Conservation (phyloP, 2,329 filamentous ascomycete genomes). For the Trichophyton simii region DNA sequence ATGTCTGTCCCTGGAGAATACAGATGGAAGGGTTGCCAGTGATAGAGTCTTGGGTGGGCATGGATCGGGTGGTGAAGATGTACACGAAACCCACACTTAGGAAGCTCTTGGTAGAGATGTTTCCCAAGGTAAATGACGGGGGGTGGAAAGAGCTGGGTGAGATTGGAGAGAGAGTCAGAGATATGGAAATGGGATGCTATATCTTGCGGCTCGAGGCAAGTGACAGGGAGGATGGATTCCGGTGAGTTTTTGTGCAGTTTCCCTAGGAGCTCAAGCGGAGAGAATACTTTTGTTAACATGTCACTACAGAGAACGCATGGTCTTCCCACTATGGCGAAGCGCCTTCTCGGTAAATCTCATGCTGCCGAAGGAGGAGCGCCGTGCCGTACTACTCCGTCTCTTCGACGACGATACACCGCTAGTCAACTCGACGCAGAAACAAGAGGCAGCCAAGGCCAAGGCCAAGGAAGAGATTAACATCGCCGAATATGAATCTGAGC, state of each 20-base stretch:
- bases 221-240: constrained; percentile 47
- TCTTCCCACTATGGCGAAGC: constrained; percentile 87
- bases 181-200: constrained; percentile 81
- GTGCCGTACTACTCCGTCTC: constrained; percentile 78
- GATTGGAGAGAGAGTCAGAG: constrained; percentile 69
- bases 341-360: constrained; percentile 88
- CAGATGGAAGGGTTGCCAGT: constrained; percentile 90
- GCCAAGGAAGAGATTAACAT: constrained; percentile 9
- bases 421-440: constrained; percentile 46
- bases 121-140: constrained; percentile 69
- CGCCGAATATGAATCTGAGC: not conserved
- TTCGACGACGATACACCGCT: constrained; percentile 82
- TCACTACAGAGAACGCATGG: constrained; percentile 56
- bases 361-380: constrained; percentile 92
- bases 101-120: constrained; percentile 86
- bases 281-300: not conserved
- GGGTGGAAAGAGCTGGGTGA: constrained; percentile 68
- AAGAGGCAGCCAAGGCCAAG: constrained; percentile 12
- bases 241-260: constrained; percentile 23
- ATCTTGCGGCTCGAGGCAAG: constrained; percentile 73
- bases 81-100: constrained; percentile 67
- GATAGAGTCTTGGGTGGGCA: constrained; percentile 77
- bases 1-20: constrained; percentile 87
- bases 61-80: constrained; percentile 60
- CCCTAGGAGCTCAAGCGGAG: not conserved